Evolutionary conservation across 2,329 filamentous ascomycete genomes (phyloP), one percentile per base, ranked within the genome.

Genomic region (Lachnellula subtilissima): DNA sequence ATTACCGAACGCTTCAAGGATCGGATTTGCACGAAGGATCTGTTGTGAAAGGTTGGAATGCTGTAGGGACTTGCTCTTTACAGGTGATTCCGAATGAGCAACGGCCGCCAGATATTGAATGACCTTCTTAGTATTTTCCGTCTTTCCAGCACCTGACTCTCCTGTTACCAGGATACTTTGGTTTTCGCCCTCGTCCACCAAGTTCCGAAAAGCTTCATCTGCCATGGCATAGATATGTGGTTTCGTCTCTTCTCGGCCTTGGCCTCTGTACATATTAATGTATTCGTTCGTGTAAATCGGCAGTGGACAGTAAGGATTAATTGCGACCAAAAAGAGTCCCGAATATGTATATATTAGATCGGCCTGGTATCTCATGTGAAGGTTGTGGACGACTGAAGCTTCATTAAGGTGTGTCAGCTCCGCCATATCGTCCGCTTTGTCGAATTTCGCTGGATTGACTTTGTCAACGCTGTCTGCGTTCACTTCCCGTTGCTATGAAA

Each of bases 291-390:
- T 91, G 73, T 99, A 99, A 58, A 99, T 99, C 3, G 95, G 91
- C 9, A 99, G 75, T 2, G 91, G 85, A 61, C 91, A 96, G 74
- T 99, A 99, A 0, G 95, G 94, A 70, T 99, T 99, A 61, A 99
- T 89, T 0, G 95, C 95, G 49, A 99, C 94, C 68, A 99, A 78
- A 75, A 99, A 99, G 42, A 99, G 80, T 0, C 94, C 94, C 0
- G 94, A 99, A 72, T 99, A 99, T 22, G 94, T 99, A 77, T 95
- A 99, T 65, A 99, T 99, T 59, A 99, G 76, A 74, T 99, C 94
- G 46, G 94, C 83, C 72, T 97, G 91, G 71, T 99, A 99, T 73
- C 94, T 82, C 79, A 90, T 93, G 65, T 96, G 88, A 55, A 99
- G 81, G 70, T 99, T 99, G 75, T 99, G 92, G 51, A 99, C 92